Percentiles rank a stretch among this genome's conserved stretches.
Conservation (phyloP, 306 rosid species). For the Lablab purpureus region DNA sequence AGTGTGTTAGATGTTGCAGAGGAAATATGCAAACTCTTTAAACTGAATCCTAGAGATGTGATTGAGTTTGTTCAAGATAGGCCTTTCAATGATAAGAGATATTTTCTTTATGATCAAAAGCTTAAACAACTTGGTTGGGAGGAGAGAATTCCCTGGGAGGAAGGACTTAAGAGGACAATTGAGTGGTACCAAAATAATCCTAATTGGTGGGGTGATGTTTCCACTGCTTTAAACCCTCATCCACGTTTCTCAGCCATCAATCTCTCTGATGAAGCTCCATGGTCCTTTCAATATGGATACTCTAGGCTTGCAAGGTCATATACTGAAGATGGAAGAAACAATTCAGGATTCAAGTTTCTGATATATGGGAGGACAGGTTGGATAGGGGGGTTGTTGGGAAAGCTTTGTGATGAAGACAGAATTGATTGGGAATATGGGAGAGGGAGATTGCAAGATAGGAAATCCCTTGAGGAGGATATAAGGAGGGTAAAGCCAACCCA, state of each 20-base stretch:
- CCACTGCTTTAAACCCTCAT: constrained; percentile 70
- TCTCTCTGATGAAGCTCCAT: constrained; percentile 60
- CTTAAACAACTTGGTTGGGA: constrained; percentile 74
- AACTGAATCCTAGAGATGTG: constrained; percentile 52
- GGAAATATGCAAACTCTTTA: constrained; percentile 62
- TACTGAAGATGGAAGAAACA: constrained; percentile 44
- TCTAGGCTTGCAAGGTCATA: constrained; percentile 59
- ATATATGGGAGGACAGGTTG: constrained; percentile 81
- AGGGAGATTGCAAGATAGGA: constrained; percentile 69
- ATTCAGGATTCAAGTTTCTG: constrained; percentile 56
- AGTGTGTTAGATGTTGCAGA: constrained; percentile 68
- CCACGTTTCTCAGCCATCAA: constrained; percentile 61
- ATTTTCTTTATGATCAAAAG: constrained; percentile 80
- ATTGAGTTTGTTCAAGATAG: constrained; percentile 76
- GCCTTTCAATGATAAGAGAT: constrained; percentile 82
- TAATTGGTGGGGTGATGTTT: constrained; percentile 84
- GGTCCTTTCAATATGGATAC: constrained; percentile 62
- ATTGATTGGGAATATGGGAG: constrained; percentile 67
- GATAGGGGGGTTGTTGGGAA: constrained; percentile 76
- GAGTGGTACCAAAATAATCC: constrained; percentile 70
- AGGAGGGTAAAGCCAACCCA: constrained; percentile 63
- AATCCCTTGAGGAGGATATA: constrained; percentile 65
- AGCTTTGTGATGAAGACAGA: constrained; percentile 61
- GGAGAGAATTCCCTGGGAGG: constrained; percentile 69
- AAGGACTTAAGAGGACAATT: constrained; percentile 69